These are phyloP conservation scores for Ambrosiella beaveri DNA, from an alignment of 2,329 filamentous ascomycete species.

Conservation along the genomic window DNA sequence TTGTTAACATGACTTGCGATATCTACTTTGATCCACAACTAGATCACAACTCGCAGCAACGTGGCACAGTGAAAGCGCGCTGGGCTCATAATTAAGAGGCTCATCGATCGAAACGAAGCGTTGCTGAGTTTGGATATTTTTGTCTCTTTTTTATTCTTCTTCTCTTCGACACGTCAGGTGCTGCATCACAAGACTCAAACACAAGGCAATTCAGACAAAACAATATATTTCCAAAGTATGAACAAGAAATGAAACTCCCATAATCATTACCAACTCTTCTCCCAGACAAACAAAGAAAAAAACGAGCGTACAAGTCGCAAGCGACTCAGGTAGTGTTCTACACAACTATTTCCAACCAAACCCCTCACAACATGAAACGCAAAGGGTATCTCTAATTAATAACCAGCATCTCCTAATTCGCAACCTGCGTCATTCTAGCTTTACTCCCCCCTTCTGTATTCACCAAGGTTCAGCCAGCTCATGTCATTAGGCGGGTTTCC, in stretches of 20 bases:
- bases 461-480: conserved; percentile 64
- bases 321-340: background rate
- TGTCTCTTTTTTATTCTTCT: too few species aligned
- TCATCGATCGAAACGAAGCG: too few species aligned
- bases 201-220: background rate
- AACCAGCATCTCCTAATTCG: background rate
- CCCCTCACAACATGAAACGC: too few species aligned
- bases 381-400: background rate
- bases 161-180: background rate
- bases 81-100: too few species aligned
- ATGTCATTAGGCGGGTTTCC: conserved; percentile 43
- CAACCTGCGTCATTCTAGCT: background rate
- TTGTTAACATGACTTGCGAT: too few species aligned
- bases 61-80: too few species aligned
- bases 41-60: too few species aligned
- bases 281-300: conserved; percentile 3
- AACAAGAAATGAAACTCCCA: background rate
- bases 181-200: background rate
- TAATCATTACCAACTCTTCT: conserved; percentile 5
- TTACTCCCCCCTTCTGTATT: conserved; percentile 16
- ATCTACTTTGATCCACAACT: too few species aligned
- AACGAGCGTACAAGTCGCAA: conserved; percentile 1
- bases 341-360: background rate
- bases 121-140: too few species aligned
- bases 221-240: background rate